A percentile compares a stretch with the other conserved stretches of the same genome.
These are phyloP conservation scores for Favolaschia claudopus DNA, from an alignment of 768 basidiomycete genomes.

Conservation along the genomic window DNA sequence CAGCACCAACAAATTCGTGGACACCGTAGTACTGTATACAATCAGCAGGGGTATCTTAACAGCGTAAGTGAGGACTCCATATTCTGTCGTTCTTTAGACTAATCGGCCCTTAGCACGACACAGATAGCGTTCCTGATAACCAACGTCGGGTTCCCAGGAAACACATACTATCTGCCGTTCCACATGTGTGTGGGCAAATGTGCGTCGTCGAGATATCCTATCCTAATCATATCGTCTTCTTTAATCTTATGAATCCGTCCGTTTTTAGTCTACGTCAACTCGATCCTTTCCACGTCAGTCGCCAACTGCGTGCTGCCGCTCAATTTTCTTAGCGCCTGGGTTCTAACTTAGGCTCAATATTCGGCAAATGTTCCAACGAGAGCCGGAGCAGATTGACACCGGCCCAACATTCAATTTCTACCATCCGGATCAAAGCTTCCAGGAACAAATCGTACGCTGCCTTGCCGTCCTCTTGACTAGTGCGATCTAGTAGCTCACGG, in stretches of 20 bases:
- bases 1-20: slow-evolving; percentile 16
- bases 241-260: too few relatives aligned
- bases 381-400: not conserved
- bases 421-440: not conserved
- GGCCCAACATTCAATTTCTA: slow-evolving; percentile 1
- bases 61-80: not conserved
- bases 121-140: slow-evolving; percentile 16
- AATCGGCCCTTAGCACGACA: not conserved
- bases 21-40: slow-evolving; percentile 18
- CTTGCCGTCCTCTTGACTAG: too few relatives aligned
- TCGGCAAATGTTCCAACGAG: not conserved
- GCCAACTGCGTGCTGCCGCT: not conserved
- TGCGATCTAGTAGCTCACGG: too few relatives aligned
- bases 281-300: slow-evolving; percentile 12
- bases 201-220: too few relatives aligned
- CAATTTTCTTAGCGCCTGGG: not conserved
- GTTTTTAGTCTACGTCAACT: slow-evolving; percentile 21
- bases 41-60: slow-evolving; percentile 19
- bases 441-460: not conserved
- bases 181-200: slow-evolving; percentile 22
- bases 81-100: not conserved
- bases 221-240: too few relatives aligned
- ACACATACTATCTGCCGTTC: slow-evolving; percentile 20
- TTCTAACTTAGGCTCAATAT: slow-evolving; percentile 4
- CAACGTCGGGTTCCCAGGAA: slow-evolving; percentile 19